phyloP scores from a whole-genome alignment of 768 basidiomycete genomes.

The Leucosporidium yakuticum region DNA sequence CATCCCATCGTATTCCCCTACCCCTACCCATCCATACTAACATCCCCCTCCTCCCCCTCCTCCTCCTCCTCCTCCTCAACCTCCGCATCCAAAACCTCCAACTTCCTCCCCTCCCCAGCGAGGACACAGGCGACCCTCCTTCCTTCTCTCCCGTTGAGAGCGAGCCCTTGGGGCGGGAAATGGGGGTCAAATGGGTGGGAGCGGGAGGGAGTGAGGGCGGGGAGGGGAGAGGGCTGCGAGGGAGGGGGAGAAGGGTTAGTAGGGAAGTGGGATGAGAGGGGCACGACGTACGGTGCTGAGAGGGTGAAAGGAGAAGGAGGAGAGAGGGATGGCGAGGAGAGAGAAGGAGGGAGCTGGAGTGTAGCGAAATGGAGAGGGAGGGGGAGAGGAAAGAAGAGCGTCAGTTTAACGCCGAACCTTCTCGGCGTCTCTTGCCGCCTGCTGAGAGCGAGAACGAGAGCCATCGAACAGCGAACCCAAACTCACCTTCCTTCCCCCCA shows the following conservation, averaged over 20 bases:
- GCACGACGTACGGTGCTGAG: not conserved
- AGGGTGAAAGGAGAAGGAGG: not conserved
- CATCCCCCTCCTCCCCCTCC: slow-evolving; percentile 1
- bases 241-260: not conserved
- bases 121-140: slow-evolving; percentile 1
- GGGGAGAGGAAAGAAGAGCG: too few species aligned
- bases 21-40: not conserved
- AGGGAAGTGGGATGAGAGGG: not conserved
- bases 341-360: not conserved
- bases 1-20: too few species aligned
- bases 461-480: too few species aligned
- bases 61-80: not conserved
- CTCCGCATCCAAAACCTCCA: slow-evolving; percentile 3
- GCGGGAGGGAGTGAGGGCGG: not conserved
- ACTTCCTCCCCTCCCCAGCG: not conserved
- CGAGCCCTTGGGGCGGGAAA: slow-evolving; percentile 1
- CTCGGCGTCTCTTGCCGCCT: not conserved
- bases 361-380: too few species aligned
- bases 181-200: slow-evolving; percentile 6
- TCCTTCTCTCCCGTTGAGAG: not conserved
- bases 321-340: not conserved
- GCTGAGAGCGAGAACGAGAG: not conserved
- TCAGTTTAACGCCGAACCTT: not conserved
- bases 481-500: not conserved
- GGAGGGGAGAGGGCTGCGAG: not conserved